These are phyloP conservation scores for Microsporum canis DNA, from an alignment of 2,329 filamentous ascomycete species.

Conservation along the genomic window DNA sequence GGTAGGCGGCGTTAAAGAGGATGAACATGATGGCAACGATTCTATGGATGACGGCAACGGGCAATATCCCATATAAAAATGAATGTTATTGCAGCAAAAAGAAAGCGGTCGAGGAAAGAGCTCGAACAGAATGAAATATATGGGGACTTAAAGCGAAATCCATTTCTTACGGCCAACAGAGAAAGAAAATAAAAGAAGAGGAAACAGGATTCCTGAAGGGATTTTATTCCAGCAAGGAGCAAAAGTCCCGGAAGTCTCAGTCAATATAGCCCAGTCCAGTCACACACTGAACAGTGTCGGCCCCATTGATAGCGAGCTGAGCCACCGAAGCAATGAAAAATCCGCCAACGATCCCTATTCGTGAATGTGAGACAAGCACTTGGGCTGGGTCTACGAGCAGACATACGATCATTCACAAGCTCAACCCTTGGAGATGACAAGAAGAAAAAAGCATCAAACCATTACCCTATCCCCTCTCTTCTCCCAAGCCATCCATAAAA, in stretches of 20 bases:
- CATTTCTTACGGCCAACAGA: background rate
- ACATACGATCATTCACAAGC: slow-evolving; percentile 1
- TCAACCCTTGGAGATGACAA: background rate
- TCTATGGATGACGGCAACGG: background rate
- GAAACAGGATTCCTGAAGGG: background rate
- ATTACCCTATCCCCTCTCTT: background rate
- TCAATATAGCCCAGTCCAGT: slow-evolving; percentile 4
- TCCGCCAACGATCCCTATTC: background rate
- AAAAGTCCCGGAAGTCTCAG: background rate
- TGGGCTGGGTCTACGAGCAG: background rate
- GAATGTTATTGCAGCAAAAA: background rate
- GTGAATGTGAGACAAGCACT: background rate
- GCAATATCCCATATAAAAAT: background rate
- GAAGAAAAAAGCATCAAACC: background rate
- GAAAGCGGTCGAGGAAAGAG: background rate
- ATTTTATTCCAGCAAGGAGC: background rate
- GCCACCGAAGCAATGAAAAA: slow-evolving; percentile 2
- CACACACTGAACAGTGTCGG: background rate
- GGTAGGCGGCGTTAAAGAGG: background rate
- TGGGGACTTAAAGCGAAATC: slow-evolving; percentile 1
- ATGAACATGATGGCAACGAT: background rate
- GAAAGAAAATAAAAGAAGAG: background rate
- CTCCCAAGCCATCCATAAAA: background rate
- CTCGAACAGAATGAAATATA: background rate
- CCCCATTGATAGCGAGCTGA: slow-evolving; percentile 4